Evolutionary conservation across 2,329 filamentous ascomycete species (phyloP).

Genomic region (Fusarium lyarnte): DNA sequence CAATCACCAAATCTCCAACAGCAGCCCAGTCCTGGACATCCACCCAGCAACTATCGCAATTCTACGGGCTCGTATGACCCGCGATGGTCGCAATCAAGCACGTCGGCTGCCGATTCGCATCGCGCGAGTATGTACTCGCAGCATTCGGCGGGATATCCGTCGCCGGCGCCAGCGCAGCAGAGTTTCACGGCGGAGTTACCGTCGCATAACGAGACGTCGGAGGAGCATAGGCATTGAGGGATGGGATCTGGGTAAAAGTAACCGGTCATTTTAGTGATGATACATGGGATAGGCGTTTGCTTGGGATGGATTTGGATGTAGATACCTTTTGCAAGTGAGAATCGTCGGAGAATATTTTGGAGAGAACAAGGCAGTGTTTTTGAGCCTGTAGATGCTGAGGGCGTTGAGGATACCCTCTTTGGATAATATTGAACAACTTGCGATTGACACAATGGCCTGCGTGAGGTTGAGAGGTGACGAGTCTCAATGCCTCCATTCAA

Average conservation of each 20-base stretch:
- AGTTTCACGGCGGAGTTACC: constrained; percentile 55
- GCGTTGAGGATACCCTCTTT: not conserved
- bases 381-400: not conserved
- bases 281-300: constrained; percentile 19
- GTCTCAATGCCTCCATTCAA: not conserved
- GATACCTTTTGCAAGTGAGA: constrained; percentile 18
- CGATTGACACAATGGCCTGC: not conserved
- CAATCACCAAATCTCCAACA: constrained; percentile 45
- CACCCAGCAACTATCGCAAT: constrained; percentile 35
- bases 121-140: constrained; percentile 43
- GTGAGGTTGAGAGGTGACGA: not conserved
- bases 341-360: not conserved
- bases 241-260: not conserved
- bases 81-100: constrained; percentile 55
- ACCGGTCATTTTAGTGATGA: constrained; percentile 5
- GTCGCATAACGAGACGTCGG: constrained; percentile 58
- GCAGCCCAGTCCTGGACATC: constrained; percentile 35
- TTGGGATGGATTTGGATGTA: not conserved
- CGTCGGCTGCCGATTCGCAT: constrained; percentile 32
- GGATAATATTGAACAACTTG: not conserved
- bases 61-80: constrained; percentile 44
- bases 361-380: not conserved
- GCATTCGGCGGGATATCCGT: constrained; percentile 45
- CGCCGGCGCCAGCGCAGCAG: constrained; percentile 54
- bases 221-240: constrained; percentile 51